Conservation (phyloP, 495 filamentous ascomycete genomes). For the Parathielavia appendiculata region DNA sequence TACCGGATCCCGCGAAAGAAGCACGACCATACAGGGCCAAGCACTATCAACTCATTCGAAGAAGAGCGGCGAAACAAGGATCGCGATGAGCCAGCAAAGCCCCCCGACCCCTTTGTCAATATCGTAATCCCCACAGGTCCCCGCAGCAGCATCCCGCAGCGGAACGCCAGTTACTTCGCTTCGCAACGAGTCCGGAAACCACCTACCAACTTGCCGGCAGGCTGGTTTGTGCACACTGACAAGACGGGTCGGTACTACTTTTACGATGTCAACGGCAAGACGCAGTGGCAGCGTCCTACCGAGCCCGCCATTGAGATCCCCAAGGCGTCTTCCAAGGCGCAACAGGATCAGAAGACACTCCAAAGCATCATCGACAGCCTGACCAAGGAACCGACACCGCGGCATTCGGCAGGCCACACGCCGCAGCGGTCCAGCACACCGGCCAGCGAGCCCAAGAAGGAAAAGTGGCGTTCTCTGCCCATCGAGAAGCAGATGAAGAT, state of each 20-base stretch:
- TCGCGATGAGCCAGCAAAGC: slow-evolving; percentile 47
- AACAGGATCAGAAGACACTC: slow-evolving; percentile 50
- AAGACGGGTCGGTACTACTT: slow-evolving; percentile 68
- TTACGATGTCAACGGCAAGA: slow-evolving; percentile 66
- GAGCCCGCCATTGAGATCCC: slow-evolving; percentile 58
- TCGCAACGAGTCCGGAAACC: slow-evolving; percentile 54
- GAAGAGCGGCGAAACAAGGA: slow-evolving; percentile 62
- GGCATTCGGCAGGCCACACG: slow-evolving; percentile 50
- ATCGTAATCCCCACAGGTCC: slow-evolving; percentile 56
- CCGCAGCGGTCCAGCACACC: slow-evolving; percentile 59
- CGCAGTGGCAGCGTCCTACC: slow-evolving; percentile 75
- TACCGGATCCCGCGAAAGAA: slow-evolving; percentile 88
- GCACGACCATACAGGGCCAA: slow-evolving; percentile 39
- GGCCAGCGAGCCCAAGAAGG: slow-evolving; percentile 60
- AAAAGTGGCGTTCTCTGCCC: slow-evolving; percentile 75
- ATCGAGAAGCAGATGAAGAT: slow-evolving; percentile 88
- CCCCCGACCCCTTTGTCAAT: slow-evolving; percentile 32
- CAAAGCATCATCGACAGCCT: slow-evolving; percentile 84
- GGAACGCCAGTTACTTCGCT: slow-evolving; percentile 54
- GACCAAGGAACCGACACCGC: slow-evolving; percentile 54
- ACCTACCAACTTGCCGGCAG: slow-evolving; percentile 59
- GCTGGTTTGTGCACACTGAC: slow-evolving; percentile 71
- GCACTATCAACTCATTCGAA: slow-evolving; percentile 49
- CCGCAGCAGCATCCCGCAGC: slow-evolving; percentile 58
- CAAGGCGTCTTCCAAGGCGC: slow-evolving; percentile 58